Evolutionary conservation across 306 rosid genomes (phyloP).

Genomic region (Castanopsis chinensis): DNA sequence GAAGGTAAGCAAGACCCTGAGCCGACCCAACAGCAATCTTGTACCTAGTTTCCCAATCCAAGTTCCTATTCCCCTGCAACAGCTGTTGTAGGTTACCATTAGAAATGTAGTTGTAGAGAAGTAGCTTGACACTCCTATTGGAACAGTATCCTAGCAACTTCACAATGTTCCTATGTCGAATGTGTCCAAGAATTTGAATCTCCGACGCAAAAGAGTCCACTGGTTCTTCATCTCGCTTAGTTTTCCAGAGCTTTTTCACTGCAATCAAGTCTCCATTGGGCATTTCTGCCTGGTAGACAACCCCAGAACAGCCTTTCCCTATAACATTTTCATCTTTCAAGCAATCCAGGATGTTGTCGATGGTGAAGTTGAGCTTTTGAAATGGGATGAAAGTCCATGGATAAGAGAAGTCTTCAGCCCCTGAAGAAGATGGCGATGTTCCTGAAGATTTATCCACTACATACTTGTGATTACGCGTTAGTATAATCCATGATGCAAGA

Average conservation of each 20-base stretch:
- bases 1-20: constrained; percentile 93
- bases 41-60: constrained; percentile 96
- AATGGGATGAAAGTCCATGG: constrained; percentile 99
- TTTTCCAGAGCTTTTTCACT: constrained; percentile 94
- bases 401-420: constrained; percentile 94
- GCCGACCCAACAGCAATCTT: constrained; percentile 96
- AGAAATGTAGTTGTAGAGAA: constrained; percentile 87
- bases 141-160: constrained; percentile 90
- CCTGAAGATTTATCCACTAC: constrained; percentile 51
- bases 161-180: constrained; percentile 92
- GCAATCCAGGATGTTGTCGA: constrained; percentile 81
- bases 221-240: constrained; percentile 76
- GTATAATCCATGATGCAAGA: constrained; percentile 75
- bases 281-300: constrained; percentile 81
- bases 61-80: constrained; percentile 69
- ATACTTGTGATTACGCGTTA: constrained; percentile 52
- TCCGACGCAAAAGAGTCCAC: constrained; percentile 91
- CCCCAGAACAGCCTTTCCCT: constrained; percentile 91
- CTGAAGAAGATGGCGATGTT: constrained; percentile 37
- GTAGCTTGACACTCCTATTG: constrained; percentile 84
- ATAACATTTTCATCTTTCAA: constrained; percentile 87
- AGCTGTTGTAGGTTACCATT: constrained; percentile 91
- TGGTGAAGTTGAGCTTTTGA: constrained; percentile 77
- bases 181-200: constrained; percentile 95
- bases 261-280: constrained; percentile 82